Base-by-base conservation (phyloP, 257 asterid genomes). In the Petunia secreta region DNA sequence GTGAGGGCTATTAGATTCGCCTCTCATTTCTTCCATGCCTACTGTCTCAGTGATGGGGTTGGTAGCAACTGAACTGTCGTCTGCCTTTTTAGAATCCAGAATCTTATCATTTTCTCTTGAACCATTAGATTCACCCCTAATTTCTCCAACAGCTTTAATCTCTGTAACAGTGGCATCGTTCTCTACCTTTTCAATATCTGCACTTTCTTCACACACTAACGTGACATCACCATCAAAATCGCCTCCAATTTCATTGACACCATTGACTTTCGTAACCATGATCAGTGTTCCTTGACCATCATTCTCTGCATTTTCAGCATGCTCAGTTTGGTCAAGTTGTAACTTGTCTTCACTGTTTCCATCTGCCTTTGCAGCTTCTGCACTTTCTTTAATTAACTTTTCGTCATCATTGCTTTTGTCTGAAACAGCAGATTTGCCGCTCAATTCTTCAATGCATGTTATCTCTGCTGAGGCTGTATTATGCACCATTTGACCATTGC, bases 111-210 rank as follows among this genome's bases (percentile, higher is more conserved):
- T 34, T 5, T 71, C 11, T 44, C 34, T 34, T 71, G 77, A 73
- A 73, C 78, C 62, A 73, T 6, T 73, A 73, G 62, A 50, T 73
- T 73, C 62, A 73, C 62, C 78, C 44, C 36, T 50, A 50, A 50
- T 50, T 50, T 73, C 78, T 73, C 50, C 78, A 50, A 73, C 7
- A 2, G 62, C 60, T 50, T 50, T 36, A 5, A 73, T 50, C 62
- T 73, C 78, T 73, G 10, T 52, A 52, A 9, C 55, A 52, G 62
- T 73, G 62, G 34, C 36, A 50, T 36, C 50, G 44, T 43, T 73
- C 77, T 34, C 62, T 50, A 73, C 44, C 62, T 48, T 73, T 50
- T 73, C 77, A 50, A 44, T 3, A 73, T 73, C 16, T 50, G 62
- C 60, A 73, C 46, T 50, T 73, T 34, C 62, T 73, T 73, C 78